These are phyloP conservation scores for Russula sp. DNA, from an alignment of 768 basidiomycete species.

Conservation along the genomic window DNA sequence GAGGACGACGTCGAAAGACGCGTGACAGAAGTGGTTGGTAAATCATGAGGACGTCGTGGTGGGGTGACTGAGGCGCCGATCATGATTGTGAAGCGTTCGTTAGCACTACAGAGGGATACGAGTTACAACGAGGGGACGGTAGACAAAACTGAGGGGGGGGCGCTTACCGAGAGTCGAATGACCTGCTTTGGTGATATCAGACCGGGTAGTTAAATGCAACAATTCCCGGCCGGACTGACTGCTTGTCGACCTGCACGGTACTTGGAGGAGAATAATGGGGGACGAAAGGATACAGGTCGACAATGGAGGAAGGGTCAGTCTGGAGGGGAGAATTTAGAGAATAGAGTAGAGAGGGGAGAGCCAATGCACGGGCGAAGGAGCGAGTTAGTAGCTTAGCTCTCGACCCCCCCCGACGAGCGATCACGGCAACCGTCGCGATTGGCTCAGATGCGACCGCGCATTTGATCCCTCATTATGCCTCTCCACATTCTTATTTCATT, in stretches of 20 bases:
- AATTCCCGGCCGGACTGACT: neutral
- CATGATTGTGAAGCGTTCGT: constrained; percentile 13
- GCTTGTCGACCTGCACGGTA: neutral
- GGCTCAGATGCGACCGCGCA: constrained; percentile 11
- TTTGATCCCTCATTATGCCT: too few species aligned
- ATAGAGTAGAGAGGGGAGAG: neutral
- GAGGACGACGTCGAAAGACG: constrained; percentile 28
- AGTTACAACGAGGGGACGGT: neutral
- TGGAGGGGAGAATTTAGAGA: neutral
- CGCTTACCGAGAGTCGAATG: constrained; percentile 3
- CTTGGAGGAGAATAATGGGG: neutral
- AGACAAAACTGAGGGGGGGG: neutral
- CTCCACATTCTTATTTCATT: too few species aligned
- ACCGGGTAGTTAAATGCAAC: neutral
- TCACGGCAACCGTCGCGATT: constrained; percentile 23
- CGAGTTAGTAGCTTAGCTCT: neutral
- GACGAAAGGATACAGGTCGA: constrained; percentile 5
- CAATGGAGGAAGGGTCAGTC: neutral
- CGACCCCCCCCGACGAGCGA: constrained; percentile 5
- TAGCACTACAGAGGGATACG: neutral
- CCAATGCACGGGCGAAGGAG: neutral
- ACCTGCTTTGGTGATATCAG: constrained; percentile 5
- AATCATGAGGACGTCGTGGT: constrained; percentile 20
- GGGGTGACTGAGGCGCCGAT: constrained; percentile 15
- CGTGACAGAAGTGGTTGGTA: constrained; percentile 9